A percentile compares a stretch with the other conserved stretches of the same genome.
Conservation (phyloP, 1,284 basidiomycete species). For the Golubevia pallescens region DNA sequence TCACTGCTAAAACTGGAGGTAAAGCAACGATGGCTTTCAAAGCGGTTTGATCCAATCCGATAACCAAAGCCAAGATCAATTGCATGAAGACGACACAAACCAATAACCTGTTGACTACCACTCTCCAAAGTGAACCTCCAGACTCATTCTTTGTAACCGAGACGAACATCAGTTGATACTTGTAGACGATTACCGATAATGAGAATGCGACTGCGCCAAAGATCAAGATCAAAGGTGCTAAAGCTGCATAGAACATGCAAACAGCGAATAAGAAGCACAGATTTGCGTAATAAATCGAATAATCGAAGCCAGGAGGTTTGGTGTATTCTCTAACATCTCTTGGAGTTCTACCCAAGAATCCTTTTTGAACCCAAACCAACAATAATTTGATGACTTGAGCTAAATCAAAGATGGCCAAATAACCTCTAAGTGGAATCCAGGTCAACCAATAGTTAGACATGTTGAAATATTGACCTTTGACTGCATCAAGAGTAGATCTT, state of each 20-base stretch:
- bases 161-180: conserved; percentile 62
- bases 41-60: conserved; percentile 39
- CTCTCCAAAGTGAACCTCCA: conserved; percentile 56
- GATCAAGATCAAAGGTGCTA: conserved; percentile 50
- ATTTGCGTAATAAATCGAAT: conserved; percentile 77
- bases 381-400: conserved; percentile 91
- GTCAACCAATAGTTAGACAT: conserved; percentile 62
- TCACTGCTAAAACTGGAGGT: conserved; percentile 49
- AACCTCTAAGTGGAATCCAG: conserved; percentile 76
- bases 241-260: conserved; percentile 50
- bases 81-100: conserved; percentile 57
- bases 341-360: conserved; percentile 90
- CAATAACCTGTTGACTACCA: conserved; percentile 49
- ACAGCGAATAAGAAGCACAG: conserved; percentile 56
- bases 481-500: conserved; percentile 22
- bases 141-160: conserved; percentile 58
- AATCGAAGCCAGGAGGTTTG: conserved; percentile 90
- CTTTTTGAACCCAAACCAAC: conserved; percentile 80
- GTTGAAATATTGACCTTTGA: conserved; percentile 49
- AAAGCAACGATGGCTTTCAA: conserved; percentile 41
- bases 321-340: conserved; percentile 96
- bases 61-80: conserved; percentile 49
- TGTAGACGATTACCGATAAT: conserved; percentile 51
- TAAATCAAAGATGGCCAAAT: conserved; percentile 90
- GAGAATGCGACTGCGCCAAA: conserved; percentile 49